Base-by-base conservation (phyloP, 2,329 filamentous ascomycete species). In the Canariomyces notabilis region DNA sequence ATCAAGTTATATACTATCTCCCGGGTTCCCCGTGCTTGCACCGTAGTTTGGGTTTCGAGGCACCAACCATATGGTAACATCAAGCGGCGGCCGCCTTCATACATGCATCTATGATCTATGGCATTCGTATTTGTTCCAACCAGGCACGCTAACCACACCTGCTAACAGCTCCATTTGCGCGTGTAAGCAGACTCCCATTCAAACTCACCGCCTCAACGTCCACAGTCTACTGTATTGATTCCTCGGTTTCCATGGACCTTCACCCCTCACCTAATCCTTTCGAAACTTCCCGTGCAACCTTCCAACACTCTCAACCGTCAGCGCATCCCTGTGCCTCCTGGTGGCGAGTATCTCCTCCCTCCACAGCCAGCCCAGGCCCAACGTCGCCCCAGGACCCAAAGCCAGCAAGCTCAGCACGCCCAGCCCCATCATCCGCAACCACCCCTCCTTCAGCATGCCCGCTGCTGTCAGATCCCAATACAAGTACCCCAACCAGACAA, bases 401-500 rank as follows among this genome's bases (percentile, higher is more conserved):
- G 40, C 33, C 32, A 50, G 4, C 26, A 52, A 8, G 6, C 48
- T 31, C 18, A 45, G 19, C 22, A 40, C 20, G 5, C 48, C 52
- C 15, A 44, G 1, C 1, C 14, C 34, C n/a, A 50, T 19, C 2
- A 50, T 47, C 37, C 11, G 42, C 6, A 40, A 5, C 52, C 52
- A 56, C 7, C 50, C 46, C 46, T 53, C 48, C 33, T 38, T 15
- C 44, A 54, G 22, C 52, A 55, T 53, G 1, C 52, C 52, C 31
- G 50, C 54, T 2, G 16, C 15, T 38, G 29, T 36, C 42, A 55
- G 34, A 14, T 57, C 54, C 48, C 50, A 42, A 35, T 55, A 57
- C 42, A 55, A 18, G 37, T 53, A 57, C 8, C 14, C 52, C 44
- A 53, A n/a, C 54, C 52, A 56, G 15, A 56, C 9, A 11, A 56